Percentiles rank a stretch among this genome's conserved stretches.
Conservation (phyloP, 805 yeast species). For the Kuraishia molischiana region DNA sequence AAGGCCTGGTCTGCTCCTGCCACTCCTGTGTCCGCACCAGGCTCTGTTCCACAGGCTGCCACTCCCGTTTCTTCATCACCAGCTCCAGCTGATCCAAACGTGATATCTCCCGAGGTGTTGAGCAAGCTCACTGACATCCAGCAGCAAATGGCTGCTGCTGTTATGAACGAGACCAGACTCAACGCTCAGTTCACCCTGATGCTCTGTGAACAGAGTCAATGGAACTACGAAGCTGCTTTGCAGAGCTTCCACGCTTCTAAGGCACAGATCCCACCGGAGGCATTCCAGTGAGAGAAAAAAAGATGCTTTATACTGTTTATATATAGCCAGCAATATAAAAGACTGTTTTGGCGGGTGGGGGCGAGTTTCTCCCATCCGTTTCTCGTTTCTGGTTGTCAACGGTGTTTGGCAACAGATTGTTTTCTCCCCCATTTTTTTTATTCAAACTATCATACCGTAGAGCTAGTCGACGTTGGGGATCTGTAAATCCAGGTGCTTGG, state of each 20-base stretch:
- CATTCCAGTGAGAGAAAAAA: constrained; percentile 32
- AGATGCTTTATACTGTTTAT: too few relatives aligned
- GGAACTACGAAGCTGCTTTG: constrained; percentile 67
- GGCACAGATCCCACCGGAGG: constrained; percentile 43
- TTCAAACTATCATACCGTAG: not conserved
- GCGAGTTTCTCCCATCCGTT: too few relatives aligned
- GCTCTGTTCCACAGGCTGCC: constrained; percentile 34
- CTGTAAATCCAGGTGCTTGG: constrained; percentile 5
- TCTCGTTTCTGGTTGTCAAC: not conserved
- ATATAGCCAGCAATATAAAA: too few relatives aligned
- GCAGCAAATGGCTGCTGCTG: constrained; percentile 51
- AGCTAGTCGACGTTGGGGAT: constrained; percentile 1
- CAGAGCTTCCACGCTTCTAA: constrained; percentile 62
- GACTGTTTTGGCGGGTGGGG: too few relatives aligned
- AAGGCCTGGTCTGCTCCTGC: constrained; percentile 41
- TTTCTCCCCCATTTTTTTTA: not conserved
- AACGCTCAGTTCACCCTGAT: constrained; percentile 72
- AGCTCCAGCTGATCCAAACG: constrained; percentile 7
- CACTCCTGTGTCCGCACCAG: constrained; percentile 8
- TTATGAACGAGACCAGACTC: constrained; percentile 65
- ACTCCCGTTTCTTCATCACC: constrained; percentile 7
- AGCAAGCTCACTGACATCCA: constrained; percentile 43
- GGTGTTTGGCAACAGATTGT: not conserved
- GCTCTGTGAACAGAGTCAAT: constrained; percentile 81
- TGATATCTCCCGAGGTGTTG: constrained; percentile 44